Evolutionary conservation across 768 basidiomycete genomes (phyloP), one percentile per base, ranked within the genome.

Genomic region (Hydnomerulius pinastri): DNA sequence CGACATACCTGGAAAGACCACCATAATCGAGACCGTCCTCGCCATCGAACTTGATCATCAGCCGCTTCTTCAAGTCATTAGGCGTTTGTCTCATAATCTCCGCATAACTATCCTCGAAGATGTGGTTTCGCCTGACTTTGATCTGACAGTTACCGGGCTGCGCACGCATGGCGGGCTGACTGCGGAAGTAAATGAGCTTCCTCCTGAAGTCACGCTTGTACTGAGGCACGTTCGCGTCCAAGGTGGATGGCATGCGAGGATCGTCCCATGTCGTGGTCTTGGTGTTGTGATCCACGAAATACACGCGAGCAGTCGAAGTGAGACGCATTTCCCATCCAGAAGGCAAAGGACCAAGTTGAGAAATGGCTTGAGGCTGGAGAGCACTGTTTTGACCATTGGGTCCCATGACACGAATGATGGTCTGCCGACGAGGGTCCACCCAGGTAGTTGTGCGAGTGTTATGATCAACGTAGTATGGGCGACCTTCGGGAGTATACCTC

Each of bases 201-300:
- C 97, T 81, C 60, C 97, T 81, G 80, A 99, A 99, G 77, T 99
- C 97, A 38, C 97, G 94, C 79, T 99, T 98, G 81, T 98, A 98
- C 73, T 99, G 97, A 15, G 97, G 97, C 1, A 98, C 96, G 61
- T 97, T 98, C 38, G 92, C 81, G 68, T 98, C 97, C 53, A 98
- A 77, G 35, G 93, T 91, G 10, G 95, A 97, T 10, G 97, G 97
- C 59, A 92, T 71, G 45, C 97, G 91, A 17, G 96, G 96, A 68
- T 99, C 97, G 69, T 99, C 97, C 97, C 97, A 99, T 1, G 97
- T 99, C 25, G 97, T 99, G 27, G 97, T 99, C 82, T 98, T 98
- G 48, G 97, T 98, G 73, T 98, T 98, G 76, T 99, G 97, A 69
- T 99, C 97, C 46, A 99, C 97, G 66, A 99, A 99, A 77, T 99